Evolutionary conservation across 2,329 filamentous ascomycete species (phyloP).

Genomic region (Graphilbum fragrans): DNA sequence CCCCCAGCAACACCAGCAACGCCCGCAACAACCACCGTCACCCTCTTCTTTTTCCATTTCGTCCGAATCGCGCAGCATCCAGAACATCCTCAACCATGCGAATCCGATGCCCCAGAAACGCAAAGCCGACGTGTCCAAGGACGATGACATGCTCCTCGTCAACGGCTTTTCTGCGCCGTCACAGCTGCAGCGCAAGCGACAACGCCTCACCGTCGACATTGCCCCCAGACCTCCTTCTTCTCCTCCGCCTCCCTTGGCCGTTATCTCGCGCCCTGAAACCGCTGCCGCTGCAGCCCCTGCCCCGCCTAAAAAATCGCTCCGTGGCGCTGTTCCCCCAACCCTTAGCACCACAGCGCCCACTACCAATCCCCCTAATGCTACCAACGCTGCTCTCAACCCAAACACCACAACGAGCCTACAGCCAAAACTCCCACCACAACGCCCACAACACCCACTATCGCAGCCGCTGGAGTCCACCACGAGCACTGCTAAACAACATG

Average conservation of each 20-base stretch:
- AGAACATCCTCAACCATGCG: conserved; percentile 9
- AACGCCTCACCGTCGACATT: conserved; percentile 28
- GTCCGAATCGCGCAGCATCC: conserved; percentile 7
- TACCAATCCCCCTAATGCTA: neutral
- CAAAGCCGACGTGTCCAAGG: conserved; percentile 1
- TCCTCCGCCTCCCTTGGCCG: neutral
- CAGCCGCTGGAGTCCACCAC: no score
- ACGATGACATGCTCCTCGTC: neutral
- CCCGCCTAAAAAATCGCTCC: neutral
- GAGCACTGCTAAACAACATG: neutral
- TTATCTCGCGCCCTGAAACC: neutral
- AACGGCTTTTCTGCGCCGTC: conserved; percentile 13
- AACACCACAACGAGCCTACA: neutral
- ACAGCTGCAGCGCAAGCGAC: conserved; percentile 31
- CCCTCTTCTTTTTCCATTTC: conserved; percentile 4
- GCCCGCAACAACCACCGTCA: neutral
- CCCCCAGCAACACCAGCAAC: neutral
- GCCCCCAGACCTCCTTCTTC: neutral
- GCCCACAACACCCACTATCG: neutral
- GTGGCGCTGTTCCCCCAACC: neutral
- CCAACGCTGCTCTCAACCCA: neutral
- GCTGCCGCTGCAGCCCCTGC: neutral
- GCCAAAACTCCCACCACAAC: neutral
- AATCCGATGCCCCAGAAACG: conserved; percentile 8
- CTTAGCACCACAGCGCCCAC: neutral